These are phyloP conservation scores for Achlya hypogyna DNA, from an alignment of 352 stramenopile species.

Conservation along the genomic window DNA sequence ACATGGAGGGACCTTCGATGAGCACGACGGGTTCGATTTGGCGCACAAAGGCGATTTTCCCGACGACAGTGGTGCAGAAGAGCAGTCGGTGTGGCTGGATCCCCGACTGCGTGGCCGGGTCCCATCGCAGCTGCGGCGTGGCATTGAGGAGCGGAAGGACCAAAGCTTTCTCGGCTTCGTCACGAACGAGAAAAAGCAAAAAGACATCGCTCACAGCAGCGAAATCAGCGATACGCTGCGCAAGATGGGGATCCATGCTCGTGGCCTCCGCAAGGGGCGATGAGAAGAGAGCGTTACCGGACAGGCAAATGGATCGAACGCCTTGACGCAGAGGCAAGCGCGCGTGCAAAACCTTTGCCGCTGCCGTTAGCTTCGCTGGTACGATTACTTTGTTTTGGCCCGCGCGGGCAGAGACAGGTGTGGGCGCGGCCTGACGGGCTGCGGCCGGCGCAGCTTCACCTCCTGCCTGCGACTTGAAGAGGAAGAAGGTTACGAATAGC, in stretches of 20 bases:
- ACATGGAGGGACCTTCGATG: conserved; percentile 50
- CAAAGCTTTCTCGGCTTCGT: background rate
- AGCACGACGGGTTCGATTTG: conserved; percentile 78
- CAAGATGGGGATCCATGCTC: background rate
- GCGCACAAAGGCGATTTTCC: conserved; percentile 79
- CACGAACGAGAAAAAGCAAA: conserved; percentile 1
- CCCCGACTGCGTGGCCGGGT: conserved; percentile 22
- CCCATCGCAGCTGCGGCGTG: conserved; percentile 24
- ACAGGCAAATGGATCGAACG: conserved; percentile 6
- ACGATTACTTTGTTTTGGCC: background rate
- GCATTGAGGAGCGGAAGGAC: background rate
- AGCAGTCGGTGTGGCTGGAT: conserved; percentile 65
- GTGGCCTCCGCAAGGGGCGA: background rate
- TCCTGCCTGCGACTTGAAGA: background rate
- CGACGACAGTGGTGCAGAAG: conserved; percentile 66
- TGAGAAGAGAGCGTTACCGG: conserved; percentile 1
- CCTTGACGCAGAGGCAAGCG: background rate
- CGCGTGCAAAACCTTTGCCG: conserved; percentile 9
- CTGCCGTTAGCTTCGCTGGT: background rate
- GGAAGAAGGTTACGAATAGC: background rate
- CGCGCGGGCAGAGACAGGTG: background rate
- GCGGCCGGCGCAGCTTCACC: background rate
- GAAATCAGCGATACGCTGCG: conserved; percentile 5
- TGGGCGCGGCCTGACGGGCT: background rate
- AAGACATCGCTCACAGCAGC: conserved; percentile 11